Conservation (phyloP, 371 early-diverging fungal genomes). For the Mucor indicus region DNA sequence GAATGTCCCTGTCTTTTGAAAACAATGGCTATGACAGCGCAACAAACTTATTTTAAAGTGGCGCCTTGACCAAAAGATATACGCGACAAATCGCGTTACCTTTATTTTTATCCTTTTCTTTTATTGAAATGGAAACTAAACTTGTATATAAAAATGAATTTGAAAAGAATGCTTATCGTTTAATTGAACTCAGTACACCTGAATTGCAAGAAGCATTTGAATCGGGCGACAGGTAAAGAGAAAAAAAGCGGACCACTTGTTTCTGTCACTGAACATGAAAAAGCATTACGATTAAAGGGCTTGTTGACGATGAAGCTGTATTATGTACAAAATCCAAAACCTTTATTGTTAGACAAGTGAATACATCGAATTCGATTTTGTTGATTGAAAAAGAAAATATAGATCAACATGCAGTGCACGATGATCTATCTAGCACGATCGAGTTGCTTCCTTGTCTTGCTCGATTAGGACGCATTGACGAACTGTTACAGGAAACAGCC, state of each 20-base stretch:
- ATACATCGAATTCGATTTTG: constrained; percentile 56
- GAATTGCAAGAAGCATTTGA: constrained; percentile 24
- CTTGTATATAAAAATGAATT: constrained; percentile 22
- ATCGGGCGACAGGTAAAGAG: constrained; percentile 20
- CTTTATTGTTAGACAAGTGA: constrained; percentile 45
- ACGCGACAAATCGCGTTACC: too few relatives aligned
- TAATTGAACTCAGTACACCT: constrained; percentile 23
- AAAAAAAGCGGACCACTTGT: background rate
- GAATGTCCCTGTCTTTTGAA: too few relatives aligned
- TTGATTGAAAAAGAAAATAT: constrained; percentile 7
- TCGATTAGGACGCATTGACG: constrained; percentile 33
- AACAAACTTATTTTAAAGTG: too few relatives aligned
- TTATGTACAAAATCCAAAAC: constrained; percentile 52
- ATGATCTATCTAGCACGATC: constrained; percentile 36
- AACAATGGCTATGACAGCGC: too few relatives aligned
- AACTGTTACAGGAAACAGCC: constrained; percentile 22
- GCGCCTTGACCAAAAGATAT: too few relatives aligned
- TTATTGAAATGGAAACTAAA: constrained; percentile 19
- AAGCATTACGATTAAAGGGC: constrained; percentile 45
- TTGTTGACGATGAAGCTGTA: constrained; percentile 55
- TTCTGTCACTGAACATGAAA: background rate
- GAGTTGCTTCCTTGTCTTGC: constrained; percentile 46
- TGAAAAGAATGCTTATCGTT: constrained; percentile 19
- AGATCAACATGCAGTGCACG: constrained; percentile 19
- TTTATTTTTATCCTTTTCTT: too few relatives aligned